These are phyloP conservation scores for Lecanicillium sp. DNA, from an alignment of 2,329 filamentous ascomycete species.

Conservation along the genomic window DNA sequence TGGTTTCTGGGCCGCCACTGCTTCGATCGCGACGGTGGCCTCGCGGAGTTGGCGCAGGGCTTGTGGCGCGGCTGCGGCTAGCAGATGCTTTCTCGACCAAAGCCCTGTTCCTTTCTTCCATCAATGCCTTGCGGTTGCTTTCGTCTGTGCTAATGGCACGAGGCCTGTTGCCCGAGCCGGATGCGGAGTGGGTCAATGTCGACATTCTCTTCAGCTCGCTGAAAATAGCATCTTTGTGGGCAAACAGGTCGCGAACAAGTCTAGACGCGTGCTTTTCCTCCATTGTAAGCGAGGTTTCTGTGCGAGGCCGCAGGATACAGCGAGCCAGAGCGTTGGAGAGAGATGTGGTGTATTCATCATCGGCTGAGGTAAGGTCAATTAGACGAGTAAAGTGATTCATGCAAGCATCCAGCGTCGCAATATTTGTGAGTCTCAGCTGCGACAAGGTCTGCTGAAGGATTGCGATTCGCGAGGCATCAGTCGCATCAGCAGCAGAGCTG, in stretches of 20 bases:
- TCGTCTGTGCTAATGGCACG: conserved; percentile 92
- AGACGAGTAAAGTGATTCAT: conserved; percentile 97
- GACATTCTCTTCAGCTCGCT: conserved; percentile 90
- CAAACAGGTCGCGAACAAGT: conserved; percentile 82
- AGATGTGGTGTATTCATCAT: conserved; percentile 71
- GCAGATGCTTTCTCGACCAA: conserved; percentile 59
- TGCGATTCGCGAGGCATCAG: conserved; percentile 72
- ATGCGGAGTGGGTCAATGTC: conserved; percentile 56
- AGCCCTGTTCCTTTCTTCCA: conserved; percentile 86
- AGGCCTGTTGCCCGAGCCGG: conserved; percentile 51
- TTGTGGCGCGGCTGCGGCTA: conserved; percentile 63
- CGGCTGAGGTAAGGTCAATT: conserved; percentile 92
- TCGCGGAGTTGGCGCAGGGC: conserved; percentile 55
- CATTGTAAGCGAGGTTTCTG: conserved; percentile 85
- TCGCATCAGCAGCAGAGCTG: conserved; percentile 66
- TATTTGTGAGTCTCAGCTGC: conserved; percentile 90
- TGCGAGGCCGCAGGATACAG: conserved; percentile 79
- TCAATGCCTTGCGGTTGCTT: conserved; percentile 84
- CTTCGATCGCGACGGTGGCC: conserved; percentile 75
- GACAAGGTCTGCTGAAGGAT: conserved; percentile 94
- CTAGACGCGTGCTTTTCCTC: conserved; percentile 91
- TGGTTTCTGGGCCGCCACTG: conserved; percentile 61
- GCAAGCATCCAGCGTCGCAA: conserved; percentile 95
- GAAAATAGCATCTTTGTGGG: conserved; percentile 92
- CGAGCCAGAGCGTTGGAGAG: conserved; percentile 71